Conservation (phyloP, 2,329 filamentous ascomycete species). For the Acephala macrosclerotiorum region DNA sequence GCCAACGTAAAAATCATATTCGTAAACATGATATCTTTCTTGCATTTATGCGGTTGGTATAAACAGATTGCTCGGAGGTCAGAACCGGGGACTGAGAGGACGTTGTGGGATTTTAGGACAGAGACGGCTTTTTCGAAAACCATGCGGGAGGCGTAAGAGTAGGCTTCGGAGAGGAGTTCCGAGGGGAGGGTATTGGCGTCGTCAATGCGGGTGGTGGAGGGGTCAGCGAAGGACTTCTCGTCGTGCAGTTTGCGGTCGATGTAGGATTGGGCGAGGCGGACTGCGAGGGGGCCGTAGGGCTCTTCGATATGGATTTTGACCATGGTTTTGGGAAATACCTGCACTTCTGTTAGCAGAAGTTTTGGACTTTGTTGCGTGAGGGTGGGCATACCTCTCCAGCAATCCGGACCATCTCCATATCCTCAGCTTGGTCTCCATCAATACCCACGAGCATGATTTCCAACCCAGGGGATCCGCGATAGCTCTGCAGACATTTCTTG, state of each 20-base stretch:
- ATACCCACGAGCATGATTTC: conserved; percentile 27
- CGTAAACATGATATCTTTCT: conserved; percentile 50
- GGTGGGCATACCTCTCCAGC: conserved; percentile 32
- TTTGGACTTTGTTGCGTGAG: too few species aligned
- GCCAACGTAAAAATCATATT: conserved; percentile 46
- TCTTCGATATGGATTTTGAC: conserved; percentile 31
- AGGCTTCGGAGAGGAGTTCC: conserved; percentile 23
- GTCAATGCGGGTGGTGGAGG: conserved; percentile 6
- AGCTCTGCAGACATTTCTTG: conserved; percentile 30
- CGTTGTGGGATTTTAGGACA: conserved; percentile 23
- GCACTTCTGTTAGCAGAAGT: background rate
- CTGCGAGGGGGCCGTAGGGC: conserved; percentile 27
- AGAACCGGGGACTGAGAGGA: conserved; percentile 2
- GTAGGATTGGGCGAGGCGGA: conserved; percentile 28
- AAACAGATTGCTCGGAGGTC: conserved; percentile 40
- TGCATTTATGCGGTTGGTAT: conserved; percentile 48
- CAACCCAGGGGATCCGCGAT: conserved; percentile 24
- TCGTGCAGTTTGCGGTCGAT: conserved; percentile 24
- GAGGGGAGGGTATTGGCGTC: conserved; percentile 18
- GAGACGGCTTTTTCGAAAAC: conserved; percentile 25
- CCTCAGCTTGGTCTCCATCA: conserved; percentile 29
- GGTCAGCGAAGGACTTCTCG: background rate
- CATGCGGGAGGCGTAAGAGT: conserved; percentile 24
- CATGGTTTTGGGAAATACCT: conserved; percentile 29
- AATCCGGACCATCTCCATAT: conserved; percentile 33